Evolutionary conservation across 495 filamentous ascomycete species (phyloP).

Genomic region (Penicillium paradoxum): DNA sequence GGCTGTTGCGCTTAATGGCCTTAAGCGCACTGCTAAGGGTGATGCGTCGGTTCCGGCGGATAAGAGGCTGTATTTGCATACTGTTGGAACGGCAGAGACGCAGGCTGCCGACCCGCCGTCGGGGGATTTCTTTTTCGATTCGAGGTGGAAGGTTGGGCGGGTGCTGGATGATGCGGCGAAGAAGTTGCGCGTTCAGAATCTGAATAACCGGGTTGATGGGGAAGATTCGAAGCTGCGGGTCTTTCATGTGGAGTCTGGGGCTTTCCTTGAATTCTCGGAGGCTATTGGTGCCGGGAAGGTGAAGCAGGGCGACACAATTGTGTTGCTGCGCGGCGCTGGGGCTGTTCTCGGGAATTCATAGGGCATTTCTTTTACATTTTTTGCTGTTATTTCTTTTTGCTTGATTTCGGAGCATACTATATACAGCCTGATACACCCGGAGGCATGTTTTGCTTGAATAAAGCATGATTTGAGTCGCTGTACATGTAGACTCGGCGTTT

Average conservation of each 20-base stretch:
- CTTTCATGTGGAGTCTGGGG: slow-evolving; percentile 87
- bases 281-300: slow-evolving; percentile 61
- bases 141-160: slow-evolving; percentile 82
- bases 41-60: slow-evolving; percentile 73
- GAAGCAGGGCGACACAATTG: slow-evolving; percentile 78
- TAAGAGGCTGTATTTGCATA: slow-evolving; percentile 77
- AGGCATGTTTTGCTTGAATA: not conserved
- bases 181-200: slow-evolving; percentile 73
- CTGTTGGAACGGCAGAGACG: slow-evolving; percentile 70
- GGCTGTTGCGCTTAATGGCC: slow-evolving; percentile 58
- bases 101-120: slow-evolving; percentile 71
- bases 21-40: slow-evolving; percentile 86
- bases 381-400: slow-evolving; percentile 5
- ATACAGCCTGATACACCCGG: slow-evolving; percentile 4
- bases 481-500: not conserved
- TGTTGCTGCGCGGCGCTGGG: slow-evolving; percentile 80
- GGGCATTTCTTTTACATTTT: slow-evolving; percentile 5
- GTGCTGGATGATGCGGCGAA: slow-evolving; percentile 84
- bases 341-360: slow-evolving; percentile 44
- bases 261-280: slow-evolving; percentile 80
- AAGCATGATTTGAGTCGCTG: not conserved
- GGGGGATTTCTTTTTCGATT: slow-evolving; percentile 78
- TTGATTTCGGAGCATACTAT: slow-evolving; percentile 9
- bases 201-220: slow-evolving; percentile 76
- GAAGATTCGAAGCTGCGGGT: slow-evolving; percentile 77